Percentiles rank a stretch among this genome's conserved stretches.
Evolutionary conservation across 1,284 basidiomycete genomes (phyloP).

Genomic region (Agaricales sp.): DNA sequence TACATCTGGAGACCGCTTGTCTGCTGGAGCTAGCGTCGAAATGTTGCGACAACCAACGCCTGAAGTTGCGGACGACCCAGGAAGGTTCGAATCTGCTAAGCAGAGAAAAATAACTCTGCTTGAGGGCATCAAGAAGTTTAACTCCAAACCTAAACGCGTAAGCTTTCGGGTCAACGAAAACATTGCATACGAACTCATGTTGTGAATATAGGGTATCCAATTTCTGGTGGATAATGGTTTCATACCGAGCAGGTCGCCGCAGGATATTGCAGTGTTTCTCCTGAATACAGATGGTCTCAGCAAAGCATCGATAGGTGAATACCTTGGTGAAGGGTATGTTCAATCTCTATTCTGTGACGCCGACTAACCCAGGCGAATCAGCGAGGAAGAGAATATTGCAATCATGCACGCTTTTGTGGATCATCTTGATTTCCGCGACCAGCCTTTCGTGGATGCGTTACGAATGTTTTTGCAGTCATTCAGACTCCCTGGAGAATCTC

Average conservation of each 20-base stretch:
- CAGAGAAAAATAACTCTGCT: constrained; percentile 93
- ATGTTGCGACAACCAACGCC: constrained; percentile 59
- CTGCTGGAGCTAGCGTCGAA: constrained; percentile 35
- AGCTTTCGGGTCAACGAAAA: constrained; percentile 12
- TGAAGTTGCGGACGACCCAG: constrained; percentile 80
- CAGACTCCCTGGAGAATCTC: constrained; percentile 89
- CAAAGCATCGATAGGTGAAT: constrained; percentile 97
- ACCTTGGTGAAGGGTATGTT: constrained; percentile 88
- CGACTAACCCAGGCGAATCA: too few relatives aligned
- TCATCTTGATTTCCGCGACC: constrained; percentile 73
- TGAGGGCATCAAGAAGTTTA: constrained; percentile 97
- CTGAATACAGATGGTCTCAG: constrained; percentile 87
- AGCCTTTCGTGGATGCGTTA: constrained; percentile 81
- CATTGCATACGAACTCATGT: constrained; percentile 3
- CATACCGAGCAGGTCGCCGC: constrained; percentile 66
- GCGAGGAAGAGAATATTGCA: constrained; percentile 79
- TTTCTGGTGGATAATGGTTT: constrained; percentile 88
- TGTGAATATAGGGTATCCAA: constrained; percentile 61
- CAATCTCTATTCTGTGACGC: neutral
- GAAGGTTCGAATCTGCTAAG: constrained; percentile 91
- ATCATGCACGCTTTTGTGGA: constrained; percentile 97
- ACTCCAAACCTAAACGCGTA: constrained; percentile 93
- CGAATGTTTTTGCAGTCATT: constrained; percentile 87
- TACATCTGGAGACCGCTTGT: constrained; percentile 37
- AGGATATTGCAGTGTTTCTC: constrained; percentile 83